These are phyloP conservation scores for Gillenia trifoliata DNA, from an alignment of 306 rosid species.

Conservation along the genomic window DNA sequence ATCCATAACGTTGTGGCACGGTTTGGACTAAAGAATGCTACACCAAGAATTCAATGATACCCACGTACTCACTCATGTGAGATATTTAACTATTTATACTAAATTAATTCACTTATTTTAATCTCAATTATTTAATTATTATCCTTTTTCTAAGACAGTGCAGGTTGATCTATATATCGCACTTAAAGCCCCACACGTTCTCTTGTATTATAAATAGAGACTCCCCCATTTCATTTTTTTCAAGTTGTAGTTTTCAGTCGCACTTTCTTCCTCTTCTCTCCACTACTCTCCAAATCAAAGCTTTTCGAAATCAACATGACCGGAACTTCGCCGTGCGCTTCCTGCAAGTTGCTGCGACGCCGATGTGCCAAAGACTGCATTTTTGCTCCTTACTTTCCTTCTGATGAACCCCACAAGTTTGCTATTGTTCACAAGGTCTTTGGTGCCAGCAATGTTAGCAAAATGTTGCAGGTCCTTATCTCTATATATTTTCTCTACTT, in stretches of 20 bases:
- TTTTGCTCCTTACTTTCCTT: constrained; percentile 84
- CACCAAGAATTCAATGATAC: constrained; percentile 16
- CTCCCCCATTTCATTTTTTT: constrained; percentile 6
- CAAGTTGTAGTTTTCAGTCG: background rate
- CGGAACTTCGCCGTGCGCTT: constrained; percentile 88
- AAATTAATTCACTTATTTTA: constrained; percentile 11
- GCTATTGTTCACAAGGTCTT: constrained; percentile 92
- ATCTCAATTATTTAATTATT: background rate
- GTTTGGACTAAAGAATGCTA: constrained; percentile 4
- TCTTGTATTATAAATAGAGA: constrained; percentile 32
- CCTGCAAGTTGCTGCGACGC: constrained; percentile 88
- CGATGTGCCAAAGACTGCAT: constrained; percentile 78
- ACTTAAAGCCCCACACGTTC: constrained; percentile 30
- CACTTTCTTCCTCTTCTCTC: background rate
- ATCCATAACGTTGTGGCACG: constrained; percentile 2
- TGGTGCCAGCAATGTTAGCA: constrained; percentile 95
- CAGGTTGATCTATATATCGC: background rate
- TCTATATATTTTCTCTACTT: background rate
- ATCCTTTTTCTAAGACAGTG: background rate
- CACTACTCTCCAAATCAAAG: background rate
- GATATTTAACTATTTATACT: constrained; percentile 12
- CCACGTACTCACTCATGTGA: constrained; percentile 10
- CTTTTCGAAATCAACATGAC: constrained; percentile 23
- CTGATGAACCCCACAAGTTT: constrained; percentile 85
- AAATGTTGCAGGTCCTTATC: constrained; percentile 68